Percentiles rank a stretch among this genome's conserved stretches.
phyloP scores from a whole-genome alignment of 2,329 filamentous ascomycete species.

The Acephala macrosclerotiorum region DNA sequence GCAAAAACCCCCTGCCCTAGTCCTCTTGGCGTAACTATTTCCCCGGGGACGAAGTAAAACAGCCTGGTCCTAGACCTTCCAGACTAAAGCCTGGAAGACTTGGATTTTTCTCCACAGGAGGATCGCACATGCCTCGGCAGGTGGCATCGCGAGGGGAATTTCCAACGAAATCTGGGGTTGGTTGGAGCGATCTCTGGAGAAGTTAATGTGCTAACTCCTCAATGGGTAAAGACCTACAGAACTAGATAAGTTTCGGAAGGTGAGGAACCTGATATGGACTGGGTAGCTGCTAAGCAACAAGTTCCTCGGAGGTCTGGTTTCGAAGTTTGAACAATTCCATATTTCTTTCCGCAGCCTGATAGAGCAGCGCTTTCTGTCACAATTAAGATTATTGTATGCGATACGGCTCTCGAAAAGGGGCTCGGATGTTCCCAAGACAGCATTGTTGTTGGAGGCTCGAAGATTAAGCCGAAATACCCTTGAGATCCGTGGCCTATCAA shows the following conservation, averaged over 20 bases:
- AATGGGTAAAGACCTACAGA: neutral
- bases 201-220: neutral
- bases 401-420: neutral
- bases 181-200: neutral
- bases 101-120: neutral
- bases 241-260: neutral
- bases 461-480: neutral
- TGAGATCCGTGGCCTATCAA: neutral
- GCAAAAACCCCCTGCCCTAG: too few species aligned
- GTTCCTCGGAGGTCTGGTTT: conserved; percentile 4
- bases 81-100: neutral
- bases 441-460: neutral
- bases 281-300: neutral
- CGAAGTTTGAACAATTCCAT: neutral
- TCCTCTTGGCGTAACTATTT: too few species aligned
- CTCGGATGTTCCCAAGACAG: neutral
- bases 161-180: conserved; percentile 1
- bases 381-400: neutral
- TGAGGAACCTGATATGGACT: neutral
- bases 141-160: neutral
- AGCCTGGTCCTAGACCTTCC: neutral
- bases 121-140: neutral
- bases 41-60: too few species aligned
- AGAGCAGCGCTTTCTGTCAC: neutral
- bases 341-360: neutral